Percentiles rank a stretch among this genome's conserved stretches.
These are phyloP conservation scores for Zymoseptoria brevis DNA, from an alignment of 2,329 filamentous ascomycete genomes.

Conservation along the genomic window DNA sequence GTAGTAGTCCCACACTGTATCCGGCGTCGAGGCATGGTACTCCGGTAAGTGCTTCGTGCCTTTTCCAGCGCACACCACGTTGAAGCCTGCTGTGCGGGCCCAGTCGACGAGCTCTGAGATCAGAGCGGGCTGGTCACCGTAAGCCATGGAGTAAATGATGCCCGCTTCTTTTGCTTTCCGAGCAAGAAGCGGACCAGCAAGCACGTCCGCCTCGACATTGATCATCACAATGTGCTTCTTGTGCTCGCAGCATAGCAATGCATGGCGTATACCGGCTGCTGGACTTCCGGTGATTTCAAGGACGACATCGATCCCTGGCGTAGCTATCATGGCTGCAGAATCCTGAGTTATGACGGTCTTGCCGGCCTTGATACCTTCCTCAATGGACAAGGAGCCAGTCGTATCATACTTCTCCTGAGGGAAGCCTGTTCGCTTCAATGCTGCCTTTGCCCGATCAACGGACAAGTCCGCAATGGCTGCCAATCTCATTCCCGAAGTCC, in stretches of 20 bases:
- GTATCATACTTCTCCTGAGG: conserved; percentile 34
- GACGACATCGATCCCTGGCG: conserved; percentile 38
- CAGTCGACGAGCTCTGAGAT: conserved; percentile 40
- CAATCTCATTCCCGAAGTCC: conserved; percentile 36
- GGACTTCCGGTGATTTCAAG: conserved; percentile 40
- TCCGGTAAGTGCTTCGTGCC: conserved; percentile 41
- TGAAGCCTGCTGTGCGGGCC: conserved; percentile 39
- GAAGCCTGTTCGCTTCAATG: conserved; percentile 36
- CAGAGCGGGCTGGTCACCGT: conserved; percentile 40
- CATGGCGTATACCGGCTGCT: conserved; percentile 38
- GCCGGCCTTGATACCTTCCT: conserved; percentile 34
- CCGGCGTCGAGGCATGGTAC: conserved; percentile 41
- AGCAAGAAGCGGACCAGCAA: conserved; percentile 36
- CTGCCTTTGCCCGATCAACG: conserved; percentile 33
- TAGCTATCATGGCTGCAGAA: conserved; percentile 36
- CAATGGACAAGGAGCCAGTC: conserved; percentile 28
- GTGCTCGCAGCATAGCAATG: conserved; percentile 39
- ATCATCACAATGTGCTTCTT: conserved; percentile 45
- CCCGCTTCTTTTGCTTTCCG: conserved; percentile 38
- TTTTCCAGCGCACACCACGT: conserved; percentile 40
- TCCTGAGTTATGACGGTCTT: conserved; percentile 40
- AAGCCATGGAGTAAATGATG: conserved; percentile 43
- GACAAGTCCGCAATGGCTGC: conserved; percentile 40
- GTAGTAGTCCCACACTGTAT: conserved; percentile 42
- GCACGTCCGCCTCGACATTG: conserved; percentile 41